These are phyloP conservation scores for Neofusicoccum sp. DNA, from an alignment of 2,329 filamentous ascomycete genomes.

Conservation along the genomic window DNA sequence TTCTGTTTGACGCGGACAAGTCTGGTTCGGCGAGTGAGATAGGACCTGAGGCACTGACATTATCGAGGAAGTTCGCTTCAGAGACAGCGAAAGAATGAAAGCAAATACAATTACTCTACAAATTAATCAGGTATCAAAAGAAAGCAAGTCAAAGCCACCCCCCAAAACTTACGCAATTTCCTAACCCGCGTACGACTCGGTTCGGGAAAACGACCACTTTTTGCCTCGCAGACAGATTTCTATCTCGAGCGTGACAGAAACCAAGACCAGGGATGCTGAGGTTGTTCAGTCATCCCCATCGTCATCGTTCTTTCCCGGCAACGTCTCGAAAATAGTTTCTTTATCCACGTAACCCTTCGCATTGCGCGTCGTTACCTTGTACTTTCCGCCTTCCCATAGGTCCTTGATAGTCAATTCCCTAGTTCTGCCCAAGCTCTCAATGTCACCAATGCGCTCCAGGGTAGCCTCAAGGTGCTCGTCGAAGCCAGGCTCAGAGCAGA, in stretches of 20 bases:
- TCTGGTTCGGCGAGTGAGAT: not conserved
- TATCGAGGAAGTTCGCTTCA: not conserved
- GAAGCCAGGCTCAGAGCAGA: conserved; percentile 77
- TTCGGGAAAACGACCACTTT: too few species aligned
- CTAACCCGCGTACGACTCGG: too few species aligned
- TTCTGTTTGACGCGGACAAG: too few species aligned
- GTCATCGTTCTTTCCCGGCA: conserved; percentile 25
- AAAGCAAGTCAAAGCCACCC: not conserved
- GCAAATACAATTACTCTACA: not conserved
- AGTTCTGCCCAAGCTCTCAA: conserved; percentile 92
- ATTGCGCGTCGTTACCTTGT: conserved; percentile 47
- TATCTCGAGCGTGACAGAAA: not conserved
- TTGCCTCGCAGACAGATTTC: too few species aligned
- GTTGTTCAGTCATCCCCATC: conserved; percentile 21
- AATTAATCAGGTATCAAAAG: not conserved
- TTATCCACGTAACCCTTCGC: conserved; percentile 29
- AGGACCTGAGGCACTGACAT: not conserved
- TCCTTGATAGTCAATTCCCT: conserved; percentile 95
- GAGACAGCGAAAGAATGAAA: not conserved
- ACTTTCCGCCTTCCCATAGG: conserved; percentile 80
- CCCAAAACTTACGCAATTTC: too few species aligned
- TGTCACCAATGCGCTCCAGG: conserved; percentile 82
- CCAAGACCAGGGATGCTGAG: not conserved
- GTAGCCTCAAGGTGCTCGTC: conserved; percentile 81
- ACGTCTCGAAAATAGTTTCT: conserved; percentile 22